A percentile compares a stretch with the other conserved stretches of the same genome.
Conservation (phyloP, 1,284 basidiomycete genomes). For the Heimioporus punctisporus region DNA sequence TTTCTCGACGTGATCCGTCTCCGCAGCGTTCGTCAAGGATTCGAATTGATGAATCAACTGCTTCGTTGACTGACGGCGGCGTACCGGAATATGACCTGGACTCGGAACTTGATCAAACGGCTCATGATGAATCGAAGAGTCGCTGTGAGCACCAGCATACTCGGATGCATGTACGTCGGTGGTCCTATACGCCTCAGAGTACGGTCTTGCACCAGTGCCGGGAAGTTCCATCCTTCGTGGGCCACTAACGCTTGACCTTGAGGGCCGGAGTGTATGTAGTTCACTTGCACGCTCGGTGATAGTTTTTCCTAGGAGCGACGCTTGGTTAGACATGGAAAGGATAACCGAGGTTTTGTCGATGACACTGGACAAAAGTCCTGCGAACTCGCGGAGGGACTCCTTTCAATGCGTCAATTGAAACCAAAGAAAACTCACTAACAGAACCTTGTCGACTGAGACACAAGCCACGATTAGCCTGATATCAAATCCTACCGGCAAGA, state of each 20-base stretch:
- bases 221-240: conserved; percentile 26
- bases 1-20: conserved; percentile 4
- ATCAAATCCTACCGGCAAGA: conserved; percentile 6
- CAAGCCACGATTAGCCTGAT: conserved; percentile 5
- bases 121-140: neutral
- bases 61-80: conserved; percentile 34
- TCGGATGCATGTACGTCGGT: neutral
- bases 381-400: neutral
- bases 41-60: conserved; percentile 48
- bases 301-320: conserved; percentile 6
- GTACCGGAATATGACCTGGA: conserved; percentile 3
- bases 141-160: neutral
- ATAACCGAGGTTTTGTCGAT: conserved; percentile 14
- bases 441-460: conserved; percentile 13
- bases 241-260: conserved; percentile 23
- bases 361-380: conserved; percentile 13
- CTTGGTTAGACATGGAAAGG: conserved; percentile 14
- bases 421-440: neutral
- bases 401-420: neutral
- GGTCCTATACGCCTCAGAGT: neutral
- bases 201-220: neutral
- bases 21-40: conserved; percentile 28
- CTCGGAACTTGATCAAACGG: conserved; percentile 3
- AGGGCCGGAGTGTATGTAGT: neutral
- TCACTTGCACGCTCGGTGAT: conserved; percentile 2